Evolutionary conservation across 371 early-diverging fungal genomes (phyloP).

Genomic region (Dichotomocladium elegans): DNA sequence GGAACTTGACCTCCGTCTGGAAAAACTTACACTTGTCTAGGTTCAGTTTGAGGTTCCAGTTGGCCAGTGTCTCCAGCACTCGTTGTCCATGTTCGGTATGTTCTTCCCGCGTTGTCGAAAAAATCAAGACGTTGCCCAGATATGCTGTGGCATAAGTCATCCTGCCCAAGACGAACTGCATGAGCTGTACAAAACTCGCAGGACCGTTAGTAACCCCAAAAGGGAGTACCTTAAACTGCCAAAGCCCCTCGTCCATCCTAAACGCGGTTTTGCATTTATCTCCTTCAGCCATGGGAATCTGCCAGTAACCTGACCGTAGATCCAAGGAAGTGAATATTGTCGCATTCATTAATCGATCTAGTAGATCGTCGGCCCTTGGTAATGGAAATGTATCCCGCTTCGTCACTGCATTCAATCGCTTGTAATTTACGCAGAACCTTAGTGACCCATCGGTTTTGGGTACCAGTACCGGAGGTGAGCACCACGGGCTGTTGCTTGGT

Average conservation of each 20-base stretch:
- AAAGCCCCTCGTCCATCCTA: too few relatives aligned
- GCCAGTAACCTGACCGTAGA: constrained; percentile 34
- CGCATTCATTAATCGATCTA: too few relatives aligned
- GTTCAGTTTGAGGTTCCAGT: constrained; percentile 24
- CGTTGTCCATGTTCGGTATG: constrained; percentile 26
- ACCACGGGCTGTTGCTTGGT: too few relatives aligned
- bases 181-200: constrained; percentile 32
- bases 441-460: constrained; percentile 45
- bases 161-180: constrained; percentile 24
- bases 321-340: constrained; percentile 53
- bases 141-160: too few relatives aligned
- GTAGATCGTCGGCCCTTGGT: constrained; percentile 32
- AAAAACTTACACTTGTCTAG: constrained; percentile 46
- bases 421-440: constrained; percentile 16
- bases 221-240: constrained; percentile 40
- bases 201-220: constrained; percentile 48
- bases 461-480: constrained; percentile 39
- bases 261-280: constrained; percentile 28
- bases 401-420: constrained; percentile 36
- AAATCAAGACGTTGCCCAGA: constrained; percentile 55
- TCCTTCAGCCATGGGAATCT: constrained; percentile 19
- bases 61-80: constrained; percentile 24
- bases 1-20: constrained; percentile 21
- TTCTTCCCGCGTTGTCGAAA: constrained; percentile 23
- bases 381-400: constrained; percentile 31